Percentiles rank a stretch among this genome's conserved stretches.
phyloP scores from a whole-genome alignment of 805 yeast species.

The Cyberlindnera nakhonratchasimensis region DNA sequence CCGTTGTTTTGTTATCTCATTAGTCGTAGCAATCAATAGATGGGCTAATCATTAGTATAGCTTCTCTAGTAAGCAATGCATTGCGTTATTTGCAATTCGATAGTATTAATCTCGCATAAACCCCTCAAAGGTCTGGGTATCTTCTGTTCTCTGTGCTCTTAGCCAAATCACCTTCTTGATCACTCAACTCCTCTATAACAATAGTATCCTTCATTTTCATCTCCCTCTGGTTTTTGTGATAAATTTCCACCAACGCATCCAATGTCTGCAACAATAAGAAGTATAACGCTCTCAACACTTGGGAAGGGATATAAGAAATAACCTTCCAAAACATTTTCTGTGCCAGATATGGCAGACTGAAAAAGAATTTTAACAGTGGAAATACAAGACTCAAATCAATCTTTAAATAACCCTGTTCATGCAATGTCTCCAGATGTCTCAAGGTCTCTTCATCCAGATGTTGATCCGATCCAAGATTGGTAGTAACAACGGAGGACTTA shows the following conservation, averaged over 20 bases:
- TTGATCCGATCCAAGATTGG: neutral
- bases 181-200: neutral
- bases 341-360: constrained; percentile 10
- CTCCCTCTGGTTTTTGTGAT: constrained; percentile 6
- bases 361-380: constrained; percentile 4
- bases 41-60: too few species aligned
- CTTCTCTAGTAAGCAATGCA: too few species aligned
- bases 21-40: constrained; percentile 1
- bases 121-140: neutral
- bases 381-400: constrained; percentile 7
- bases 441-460: constrained; percentile 8
- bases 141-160: constrained; percentile 5
- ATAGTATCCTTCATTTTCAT: too few species aligned
- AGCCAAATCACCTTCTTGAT: neutral
- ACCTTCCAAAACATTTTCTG: constrained; percentile 15
- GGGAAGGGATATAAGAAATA: constrained; percentile 16
- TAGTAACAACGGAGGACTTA: too few species aligned
- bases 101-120: neutral
- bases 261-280: constrained; percentile 9
- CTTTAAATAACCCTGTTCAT: constrained; percentile 5
- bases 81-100: neutral
- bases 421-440: constrained; percentile 10
- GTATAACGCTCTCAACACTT: constrained; percentile 9
- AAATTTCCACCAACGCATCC: constrained; percentile 14
- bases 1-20: too few species aligned